Evolutionary conservation across 148 eudicot genomes (phyloP).

Genomic region (Euryodendron excelsum): DNA sequence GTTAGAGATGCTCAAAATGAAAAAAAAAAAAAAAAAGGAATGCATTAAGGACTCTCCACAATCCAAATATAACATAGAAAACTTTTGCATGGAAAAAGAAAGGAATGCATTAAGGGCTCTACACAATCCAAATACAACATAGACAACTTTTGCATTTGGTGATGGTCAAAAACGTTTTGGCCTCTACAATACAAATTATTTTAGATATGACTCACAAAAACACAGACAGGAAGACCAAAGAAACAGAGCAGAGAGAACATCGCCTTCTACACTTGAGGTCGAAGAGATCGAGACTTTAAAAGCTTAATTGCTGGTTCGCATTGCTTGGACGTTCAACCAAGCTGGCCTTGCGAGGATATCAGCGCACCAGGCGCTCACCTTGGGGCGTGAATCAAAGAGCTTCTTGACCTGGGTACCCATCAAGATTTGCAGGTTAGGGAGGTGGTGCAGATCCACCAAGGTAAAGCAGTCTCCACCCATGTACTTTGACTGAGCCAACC

Average conservation of each 20-base stretch:
- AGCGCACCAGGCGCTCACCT: conserved; percentile 45
- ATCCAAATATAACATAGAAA: not conserved
- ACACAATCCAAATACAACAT: not conserved
- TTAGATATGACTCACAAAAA: not conserved
- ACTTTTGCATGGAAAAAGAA: not conserved
- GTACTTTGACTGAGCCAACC: conserved; percentile 50
- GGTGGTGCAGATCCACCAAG: conserved; percentile 60
- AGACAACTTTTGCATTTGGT: not conserved
- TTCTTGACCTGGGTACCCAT: conserved; percentile 25
- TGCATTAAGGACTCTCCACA: not conserved
- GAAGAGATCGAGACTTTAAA: not conserved
- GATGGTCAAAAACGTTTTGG: not conserved
- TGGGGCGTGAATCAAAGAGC: conserved; percentile 41
- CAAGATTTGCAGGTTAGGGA: conserved; percentile 38
- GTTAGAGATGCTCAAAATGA: no score
- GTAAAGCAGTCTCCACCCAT: conserved; percentile 51
- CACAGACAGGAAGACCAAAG: not conserved
- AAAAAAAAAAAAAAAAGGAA: not conserved
- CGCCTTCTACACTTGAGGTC: no score
- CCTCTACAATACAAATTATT: not conserved
- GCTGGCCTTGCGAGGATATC: conserved; percentile 64
- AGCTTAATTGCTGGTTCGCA: conserved; percentile 6
- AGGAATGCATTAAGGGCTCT: not conserved
- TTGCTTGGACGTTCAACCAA: conserved; percentile 44
- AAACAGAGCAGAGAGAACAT: not conserved